Conservation (phyloP, 2,329 filamentous ascomycete species). For the Thelonectria discophora region DNA sequence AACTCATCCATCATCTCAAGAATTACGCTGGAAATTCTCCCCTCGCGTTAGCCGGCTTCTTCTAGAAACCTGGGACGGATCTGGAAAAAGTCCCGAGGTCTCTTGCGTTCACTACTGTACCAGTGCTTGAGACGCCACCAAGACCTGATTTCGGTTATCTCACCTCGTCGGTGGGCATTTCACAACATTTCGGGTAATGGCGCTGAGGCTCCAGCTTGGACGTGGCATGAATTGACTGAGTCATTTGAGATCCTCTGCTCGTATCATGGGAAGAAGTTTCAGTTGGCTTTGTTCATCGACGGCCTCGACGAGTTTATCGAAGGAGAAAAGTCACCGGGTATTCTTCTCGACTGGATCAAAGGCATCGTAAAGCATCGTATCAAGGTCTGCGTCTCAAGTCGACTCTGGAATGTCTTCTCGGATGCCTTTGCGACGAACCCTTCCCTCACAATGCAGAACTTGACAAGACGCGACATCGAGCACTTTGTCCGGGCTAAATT, state of each 20-base stretch:
- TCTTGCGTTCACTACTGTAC: background rate
- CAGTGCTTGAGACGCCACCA: background rate
- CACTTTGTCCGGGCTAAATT: background rate
- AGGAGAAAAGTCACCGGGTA: background rate
- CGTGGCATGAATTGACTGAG: conserved; percentile 1
- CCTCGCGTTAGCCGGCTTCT: background rate
- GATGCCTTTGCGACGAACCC: background rate
- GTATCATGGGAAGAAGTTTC: background rate
- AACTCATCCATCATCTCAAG: background rate
- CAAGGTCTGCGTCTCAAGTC: conserved; percentile 5
- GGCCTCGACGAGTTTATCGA: conserved; percentile 6
- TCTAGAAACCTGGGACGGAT: conserved; percentile 4
- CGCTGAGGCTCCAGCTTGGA: background rate
- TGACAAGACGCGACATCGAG: background rate
- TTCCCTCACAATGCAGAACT: conserved; percentile 2
- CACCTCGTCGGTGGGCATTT: background rate
- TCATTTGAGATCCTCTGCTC: conserved; percentile 4
- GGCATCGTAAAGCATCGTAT: background rate
- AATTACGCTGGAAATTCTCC: background rate
- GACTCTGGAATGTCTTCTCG: conserved; percentile 3
- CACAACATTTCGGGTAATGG: background rate
- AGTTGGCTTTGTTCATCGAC: conserved; percentile 2
- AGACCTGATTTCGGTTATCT: background rate
- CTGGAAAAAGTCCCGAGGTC: background rate
- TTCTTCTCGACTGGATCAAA: background rate